Evolutionary conservation across 2,329 filamentous ascomycete genomes (phyloP), one percentile per base, ranked within the genome.

Genomic region (Alternaria panax): DNA sequence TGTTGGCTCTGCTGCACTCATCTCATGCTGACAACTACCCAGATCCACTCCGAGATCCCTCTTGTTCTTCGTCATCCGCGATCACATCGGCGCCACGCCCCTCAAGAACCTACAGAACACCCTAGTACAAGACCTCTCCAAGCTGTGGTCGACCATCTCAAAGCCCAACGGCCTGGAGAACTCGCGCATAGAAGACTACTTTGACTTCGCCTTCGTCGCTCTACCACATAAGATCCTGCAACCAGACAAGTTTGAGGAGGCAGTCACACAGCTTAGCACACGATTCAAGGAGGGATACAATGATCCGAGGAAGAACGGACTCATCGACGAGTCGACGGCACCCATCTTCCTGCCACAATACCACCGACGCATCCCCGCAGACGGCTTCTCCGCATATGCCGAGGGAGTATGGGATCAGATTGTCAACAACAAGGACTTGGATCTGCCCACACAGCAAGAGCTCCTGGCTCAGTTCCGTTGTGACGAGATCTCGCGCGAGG

Each of bases 351-450:
- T 98, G 42, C 90, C 95, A 22, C 93, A 97, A 71, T 99, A 99
- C 77, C 95, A 99, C 80, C 87, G 95, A 62, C 87, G 95, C 57
- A 99, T 99, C 64, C 95, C 95, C 11, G 95, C 95, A 9, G 95
- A 99, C 78, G 95, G 95, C n/a, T 95, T 98, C 75, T 92, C 94
- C 0, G 85, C 93, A 60, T 99, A 99, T 71, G 93, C 95, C 0
- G 89, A 95, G 75, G 92, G 93, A 40, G 88, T 99, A 43, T 99
- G 95, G 95, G 93, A 98, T 72, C 94, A 98, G 80, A 99, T 99
- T 75, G 93, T 97, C 70, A 91, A 94, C 83, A 99, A 99, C 85
- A 99, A 99, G 80, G 95, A 99, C 74, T 84, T 99, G 54, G 95
- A 99, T 79, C 80, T 99, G 59, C 95, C 95, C 4, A 98, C 95